These are phyloP conservation scores for Suillus clintonianus DNA, from an alignment of 768 basidiomycete species.

Conservation along the genomic window DNA sequence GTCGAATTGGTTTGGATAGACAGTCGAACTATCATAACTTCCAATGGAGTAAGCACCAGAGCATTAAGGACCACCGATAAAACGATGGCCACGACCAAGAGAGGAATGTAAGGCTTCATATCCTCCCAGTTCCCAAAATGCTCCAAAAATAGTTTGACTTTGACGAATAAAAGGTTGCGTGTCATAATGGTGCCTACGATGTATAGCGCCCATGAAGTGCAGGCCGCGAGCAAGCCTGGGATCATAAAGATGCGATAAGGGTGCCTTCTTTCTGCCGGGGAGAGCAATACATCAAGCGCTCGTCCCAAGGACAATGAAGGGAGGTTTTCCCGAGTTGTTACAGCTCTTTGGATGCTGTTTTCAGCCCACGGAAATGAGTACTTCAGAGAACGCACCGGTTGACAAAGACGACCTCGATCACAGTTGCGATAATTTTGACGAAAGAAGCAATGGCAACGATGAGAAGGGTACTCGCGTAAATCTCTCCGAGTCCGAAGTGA, in stretches of 20 bases:
- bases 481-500: no score
- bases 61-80: neutral
- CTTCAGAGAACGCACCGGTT: conserved; percentile 1
- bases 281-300: neutral
- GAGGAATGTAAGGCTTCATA: conserved; percentile 4
- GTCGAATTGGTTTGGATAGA: neutral
- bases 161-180: conserved; percentile 1
- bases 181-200: neutral
- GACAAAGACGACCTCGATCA: neutral
- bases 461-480: neutral
- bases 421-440: neutral
- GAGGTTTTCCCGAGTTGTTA: neutral
- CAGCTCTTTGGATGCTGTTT: neutral
- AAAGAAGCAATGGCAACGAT: neutral
- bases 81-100: conserved; percentile 13
- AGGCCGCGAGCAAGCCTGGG: neutral
- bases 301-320: neutral
- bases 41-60: conserved; percentile 23
- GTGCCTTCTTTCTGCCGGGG: neutral
- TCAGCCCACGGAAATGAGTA: neutral
- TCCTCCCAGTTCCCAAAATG: neutral
- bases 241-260: neutral
- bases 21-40: conserved; percentile 19
- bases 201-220: neutral
- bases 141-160: neutral